A percentile compares a stretch with the other conserved stretches of the same genome.
Evolutionary conservation across 2,329 filamentous ascomycete genomes (phyloP).

Genomic region (Fusarium sp.): DNA sequence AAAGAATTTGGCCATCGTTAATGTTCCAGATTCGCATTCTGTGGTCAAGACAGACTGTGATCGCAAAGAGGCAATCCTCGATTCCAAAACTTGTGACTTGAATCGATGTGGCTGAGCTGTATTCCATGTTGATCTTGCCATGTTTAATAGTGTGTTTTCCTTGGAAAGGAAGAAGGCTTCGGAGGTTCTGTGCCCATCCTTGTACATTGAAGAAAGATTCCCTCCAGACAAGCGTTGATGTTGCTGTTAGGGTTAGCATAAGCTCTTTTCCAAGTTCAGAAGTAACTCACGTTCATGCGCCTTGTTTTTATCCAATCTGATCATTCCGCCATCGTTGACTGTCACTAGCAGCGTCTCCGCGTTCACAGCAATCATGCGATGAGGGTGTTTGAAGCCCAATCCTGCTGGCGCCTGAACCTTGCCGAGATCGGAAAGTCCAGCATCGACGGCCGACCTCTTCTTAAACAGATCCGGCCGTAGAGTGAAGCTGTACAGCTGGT

Average conservation of each 20-base stretch:
- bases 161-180: slow-evolving; percentile 75
- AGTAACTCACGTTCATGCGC: slow-evolving; percentile 59
- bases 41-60: slow-evolving; percentile 91
- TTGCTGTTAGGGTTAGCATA: slow-evolving; percentile 39
- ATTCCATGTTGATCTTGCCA: slow-evolving; percentile 74
- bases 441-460: slow-evolving; percentile 75
- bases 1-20: slow-evolving; percentile 80
- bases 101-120: slow-evolving; percentile 74
- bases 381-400: slow-evolving; percentile 81
- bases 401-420: slow-evolving; percentile 80
- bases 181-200: slow-evolving; percentile 76
- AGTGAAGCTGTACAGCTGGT: slow-evolving; percentile 85
- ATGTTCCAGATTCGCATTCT: slow-evolving; percentile 91
- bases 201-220: slow-evolving; percentile 81
- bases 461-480: slow-evolving; percentile 86
- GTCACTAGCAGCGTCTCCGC: slow-evolving; percentile 82
- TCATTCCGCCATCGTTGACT: slow-evolving; percentile 81
- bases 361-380: slow-evolving; percentile 81
- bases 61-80: slow-evolving; percentile 66
- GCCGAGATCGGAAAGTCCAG: slow-evolving; percentile 80
- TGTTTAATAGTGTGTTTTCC: slow-evolving; percentile 73
- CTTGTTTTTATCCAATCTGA: slow-evolving; percentile 74
- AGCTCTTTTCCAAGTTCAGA: neutral
- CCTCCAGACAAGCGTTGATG: slow-evolving; percentile 65
- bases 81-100: slow-evolving; percentile 65